These are phyloP conservation scores for Paracorniculantispora psalliotae DNA, from an alignment of 2,329 filamentous ascomycete species.

Conservation along the genomic window DNA sequence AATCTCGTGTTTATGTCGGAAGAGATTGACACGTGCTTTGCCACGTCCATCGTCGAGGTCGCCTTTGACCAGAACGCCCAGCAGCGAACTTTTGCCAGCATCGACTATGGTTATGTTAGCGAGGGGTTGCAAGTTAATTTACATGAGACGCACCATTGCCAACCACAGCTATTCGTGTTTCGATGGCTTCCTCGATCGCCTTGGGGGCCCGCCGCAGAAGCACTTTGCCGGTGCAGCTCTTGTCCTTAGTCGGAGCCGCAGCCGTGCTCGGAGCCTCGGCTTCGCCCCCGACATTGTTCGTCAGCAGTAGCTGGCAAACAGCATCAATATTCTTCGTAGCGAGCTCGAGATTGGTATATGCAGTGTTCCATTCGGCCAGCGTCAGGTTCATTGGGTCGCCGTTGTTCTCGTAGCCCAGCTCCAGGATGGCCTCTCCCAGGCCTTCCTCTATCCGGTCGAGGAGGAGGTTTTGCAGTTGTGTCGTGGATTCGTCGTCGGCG, in stretches of 20 bases:
- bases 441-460: conserved; percentile 71
- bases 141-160: conserved; percentile 64
- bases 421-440: conserved; percentile 84
- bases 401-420: conserved; percentile 85
- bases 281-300: conserved; percentile 80
- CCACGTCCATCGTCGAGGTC: conserved; percentile 92
- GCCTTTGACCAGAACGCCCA: conserved; percentile 93
- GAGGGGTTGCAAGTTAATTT: background rate
- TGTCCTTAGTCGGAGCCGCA: conserved; percentile 57
- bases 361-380: conserved; percentile 68
- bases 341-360: conserved; percentile 59
- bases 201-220: conserved; percentile 71
- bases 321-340: conserved; percentile 63
- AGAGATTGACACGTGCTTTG: conserved; percentile 89
- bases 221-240: conserved; percentile 76
- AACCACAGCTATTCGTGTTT: conserved; percentile 93
- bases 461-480: conserved; percentile 61
- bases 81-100: conserved; percentile 92
- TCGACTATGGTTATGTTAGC: conserved; percentile 58
- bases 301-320: conserved; percentile 77
- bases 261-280: conserved; percentile 60
- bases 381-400: conserved; percentile 78
- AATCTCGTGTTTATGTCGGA: conserved; percentile 96
- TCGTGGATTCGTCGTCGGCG: conserved; percentile 53
- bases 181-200: conserved; percentile 81